These are phyloP conservation scores for Nakazawaea pomicola DNA, from an alignment of 805 yeast genomes.

Conservation along the genomic window DNA sequence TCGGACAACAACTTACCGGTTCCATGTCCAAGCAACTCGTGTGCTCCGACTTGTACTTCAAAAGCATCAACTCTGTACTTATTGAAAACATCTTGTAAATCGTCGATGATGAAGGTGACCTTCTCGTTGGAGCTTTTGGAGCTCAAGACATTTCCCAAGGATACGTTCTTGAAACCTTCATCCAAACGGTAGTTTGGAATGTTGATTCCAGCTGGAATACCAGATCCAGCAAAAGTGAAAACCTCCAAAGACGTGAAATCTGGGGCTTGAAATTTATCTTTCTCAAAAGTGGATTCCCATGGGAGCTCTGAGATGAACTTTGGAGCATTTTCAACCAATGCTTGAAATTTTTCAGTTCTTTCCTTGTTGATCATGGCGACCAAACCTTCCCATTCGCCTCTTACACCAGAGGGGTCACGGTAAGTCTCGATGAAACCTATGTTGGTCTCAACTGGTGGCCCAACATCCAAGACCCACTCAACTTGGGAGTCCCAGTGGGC, in stretches of 20 bases:
- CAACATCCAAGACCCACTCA: conserved; percentile 82
- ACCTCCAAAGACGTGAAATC: conserved; percentile 91
- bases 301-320: conserved; percentile 64
- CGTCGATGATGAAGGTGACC: conserved; percentile 56
- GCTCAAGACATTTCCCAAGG: conserved; percentile 78
- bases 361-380: conserved; percentile 89
- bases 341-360: conserved; percentile 73
- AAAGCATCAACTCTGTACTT: conserved; percentile 77
- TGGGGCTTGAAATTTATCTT: conserved; percentile 84
- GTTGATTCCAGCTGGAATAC: conserved; percentile 90
- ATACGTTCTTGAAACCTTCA: conserved; percentile 84
- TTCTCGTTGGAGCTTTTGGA: conserved; percentile 69
- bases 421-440: conserved; percentile 91
- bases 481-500: conserved; percentile 83
- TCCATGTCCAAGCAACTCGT: conserved; percentile 88
- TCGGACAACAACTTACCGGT: conserved; percentile 74
- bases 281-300: conserved; percentile 73
- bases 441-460: conserved; percentile 75
- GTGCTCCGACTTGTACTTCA: conserved; percentile 92
- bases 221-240: conserved; percentile 82
- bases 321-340: conserved; percentile 63
- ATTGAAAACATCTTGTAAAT: conserved; percentile 53
- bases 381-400: conserved; percentile 92
- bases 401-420: conserved; percentile 86
- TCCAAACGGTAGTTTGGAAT: conserved; percentile 85